These are phyloP conservation scores for Penicillium sp. DNA, from an alignment of 2,329 filamentous ascomycete species.

Conservation along the genomic window DNA sequence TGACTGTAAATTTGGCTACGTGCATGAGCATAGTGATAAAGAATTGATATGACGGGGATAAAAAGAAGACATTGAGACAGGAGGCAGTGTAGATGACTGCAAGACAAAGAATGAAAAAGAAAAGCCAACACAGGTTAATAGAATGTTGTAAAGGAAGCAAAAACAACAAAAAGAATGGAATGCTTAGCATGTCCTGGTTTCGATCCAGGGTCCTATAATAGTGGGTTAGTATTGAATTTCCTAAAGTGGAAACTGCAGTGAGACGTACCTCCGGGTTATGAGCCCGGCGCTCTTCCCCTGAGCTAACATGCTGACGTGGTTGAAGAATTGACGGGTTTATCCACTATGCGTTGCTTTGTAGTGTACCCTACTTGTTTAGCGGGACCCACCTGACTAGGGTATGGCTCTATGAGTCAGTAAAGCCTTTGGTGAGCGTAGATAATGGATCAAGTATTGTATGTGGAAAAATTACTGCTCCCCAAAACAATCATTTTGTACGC, in stretches of 20 bases:
- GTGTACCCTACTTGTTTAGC: neutral
- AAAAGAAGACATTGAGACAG: no score
- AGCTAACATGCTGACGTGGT: conserved; percentile 40
- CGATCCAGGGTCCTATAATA: neutral
- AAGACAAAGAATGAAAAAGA: neutral
- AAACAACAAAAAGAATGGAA: neutral
- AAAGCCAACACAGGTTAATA: neutral
- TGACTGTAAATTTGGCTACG: no score
- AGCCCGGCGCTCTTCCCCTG: conserved; percentile 50
- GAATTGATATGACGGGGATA: no score
- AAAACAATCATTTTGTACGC: no score
- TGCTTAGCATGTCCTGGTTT: neutral
- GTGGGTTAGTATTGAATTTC: neutral
- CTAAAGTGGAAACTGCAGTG: neutral
- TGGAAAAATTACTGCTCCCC: no score
- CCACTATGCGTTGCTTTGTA: neutral
- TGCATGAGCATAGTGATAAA: no score
- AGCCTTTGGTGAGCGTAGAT: no score
- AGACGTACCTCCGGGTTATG: conserved; percentile 45
- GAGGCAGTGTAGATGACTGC: neutral
- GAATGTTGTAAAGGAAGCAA: neutral
- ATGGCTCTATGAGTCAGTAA: no score
- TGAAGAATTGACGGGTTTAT: neutral
- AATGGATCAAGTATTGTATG: no score
- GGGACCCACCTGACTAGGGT: no score